Conservation (phyloP, 2,329 filamentous ascomycete genomes). For the Penicillium sp. region DNA sequence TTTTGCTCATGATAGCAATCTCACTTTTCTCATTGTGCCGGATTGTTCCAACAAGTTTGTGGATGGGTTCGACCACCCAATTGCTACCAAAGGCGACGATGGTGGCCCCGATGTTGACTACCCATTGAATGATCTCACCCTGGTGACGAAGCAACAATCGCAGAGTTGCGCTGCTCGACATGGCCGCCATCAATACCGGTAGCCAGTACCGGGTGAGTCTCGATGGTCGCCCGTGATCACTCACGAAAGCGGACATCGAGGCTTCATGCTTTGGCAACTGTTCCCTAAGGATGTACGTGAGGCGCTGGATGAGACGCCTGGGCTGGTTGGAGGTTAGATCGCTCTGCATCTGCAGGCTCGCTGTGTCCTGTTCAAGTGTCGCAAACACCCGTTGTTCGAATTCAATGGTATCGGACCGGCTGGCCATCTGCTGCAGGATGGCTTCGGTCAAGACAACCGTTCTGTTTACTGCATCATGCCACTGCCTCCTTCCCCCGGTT, state of each 20-base stretch:
- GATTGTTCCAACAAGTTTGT: conserved; percentile 83
- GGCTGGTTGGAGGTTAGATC: conserved; percentile 34
- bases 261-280: conserved; percentile 64
- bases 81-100: conserved; percentile 89
- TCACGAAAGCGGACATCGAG: conserved; percentile 54
- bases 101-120: conserved; percentile 72
- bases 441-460: conserved; percentile 83
- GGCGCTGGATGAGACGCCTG: conserved; percentile 32
- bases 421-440: conserved; percentile 67
- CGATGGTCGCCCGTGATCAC: conserved; percentile 69
- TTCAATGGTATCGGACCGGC: conserved; percentile 51
- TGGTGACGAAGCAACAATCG: conserved; percentile 69
- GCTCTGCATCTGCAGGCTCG: conserved; percentile 37
- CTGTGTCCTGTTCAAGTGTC: conserved; percentile 58
- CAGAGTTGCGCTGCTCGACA: conserved; percentile 84
- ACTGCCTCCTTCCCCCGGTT: conserved; percentile 46
- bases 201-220: conserved; percentile 82
- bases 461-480: conserved; percentile 72
- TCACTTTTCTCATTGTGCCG: conserved; percentile 88
- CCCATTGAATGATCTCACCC: conserved; percentile 74
- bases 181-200: conserved; percentile 62
- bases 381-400: conserved; percentile 55
- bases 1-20: conserved; percentile 92
- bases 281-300: conserved; percentile 58
- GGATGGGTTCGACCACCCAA: conserved; percentile 84